Evolutionary conservation across 495 filamentous ascomycete species (phyloP).

Genomic region (Hypoxylon lenormandii): DNA sequence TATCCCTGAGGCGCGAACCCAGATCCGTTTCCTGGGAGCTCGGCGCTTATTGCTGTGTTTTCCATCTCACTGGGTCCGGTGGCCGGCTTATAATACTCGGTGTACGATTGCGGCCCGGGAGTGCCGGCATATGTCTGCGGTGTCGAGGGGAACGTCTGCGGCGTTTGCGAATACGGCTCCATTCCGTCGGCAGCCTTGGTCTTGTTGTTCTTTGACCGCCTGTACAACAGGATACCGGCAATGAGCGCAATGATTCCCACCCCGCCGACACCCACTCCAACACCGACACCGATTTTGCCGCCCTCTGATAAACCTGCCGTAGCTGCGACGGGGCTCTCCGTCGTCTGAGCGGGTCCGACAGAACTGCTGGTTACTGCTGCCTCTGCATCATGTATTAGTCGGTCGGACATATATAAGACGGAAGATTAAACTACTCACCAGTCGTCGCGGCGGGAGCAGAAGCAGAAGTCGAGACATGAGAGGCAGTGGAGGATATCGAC

Average conservation of each 20-base stretch:
- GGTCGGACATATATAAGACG: background rate
- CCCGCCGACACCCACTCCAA: constrained; percentile 31
- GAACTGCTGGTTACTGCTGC: constrained; percentile 8
- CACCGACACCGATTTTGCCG: constrained; percentile 34
- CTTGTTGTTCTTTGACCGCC: constrained; percentile 29
- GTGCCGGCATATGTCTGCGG: constrained; percentile 13
- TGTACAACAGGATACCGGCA: constrained; percentile 30
- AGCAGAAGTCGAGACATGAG: constrained; percentile 25
- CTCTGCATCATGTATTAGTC: constrained; percentile 9
- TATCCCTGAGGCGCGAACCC: constrained; percentile 22
- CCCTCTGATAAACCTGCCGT: constrained; percentile 22
- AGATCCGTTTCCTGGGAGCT: constrained; percentile 31
- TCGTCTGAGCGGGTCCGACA: background rate
- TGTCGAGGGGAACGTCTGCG: constrained; percentile 7
- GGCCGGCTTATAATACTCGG: constrained; percentile 32
- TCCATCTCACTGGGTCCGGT: constrained; percentile 24
- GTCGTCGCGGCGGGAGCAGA: constrained; percentile 21
- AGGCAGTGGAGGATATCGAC: constrained; percentile 3
- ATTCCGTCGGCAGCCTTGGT: constrained; percentile 9
- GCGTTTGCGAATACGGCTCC: constrained; percentile 22
- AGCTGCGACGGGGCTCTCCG: background rate
- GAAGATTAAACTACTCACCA: constrained; percentile 8
- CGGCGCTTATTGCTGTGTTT: constrained; percentile 9
- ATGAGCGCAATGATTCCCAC: constrained; percentile 29
- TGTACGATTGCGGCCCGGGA: constrained; percentile 17